Evolutionary conservation across 495 filamentous ascomycete genomes (phyloP).

Genomic region (Penicillium fimorum): DNA sequence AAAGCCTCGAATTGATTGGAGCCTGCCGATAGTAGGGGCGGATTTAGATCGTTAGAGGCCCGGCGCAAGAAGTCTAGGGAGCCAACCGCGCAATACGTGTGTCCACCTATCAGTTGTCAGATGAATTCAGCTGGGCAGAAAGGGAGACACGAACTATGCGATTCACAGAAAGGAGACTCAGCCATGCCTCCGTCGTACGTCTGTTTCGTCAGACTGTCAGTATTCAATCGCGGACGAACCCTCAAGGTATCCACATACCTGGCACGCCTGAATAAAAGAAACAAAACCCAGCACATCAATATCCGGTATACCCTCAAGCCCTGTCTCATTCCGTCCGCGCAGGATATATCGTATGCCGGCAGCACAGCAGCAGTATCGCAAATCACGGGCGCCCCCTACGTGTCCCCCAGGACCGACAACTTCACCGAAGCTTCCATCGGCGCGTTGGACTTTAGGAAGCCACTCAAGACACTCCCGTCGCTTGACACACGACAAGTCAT

Average conservation of each 20-base stretch:
- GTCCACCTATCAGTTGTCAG: conserved; percentile 61
- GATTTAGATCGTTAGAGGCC: conserved; percentile 18
- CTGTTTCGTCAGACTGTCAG: conserved; percentile 45
- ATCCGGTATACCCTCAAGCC: conserved; percentile 61
- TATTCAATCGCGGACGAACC: conserved; percentile 8
- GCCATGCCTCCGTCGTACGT: conserved; percentile 89
- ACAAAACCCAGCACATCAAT: conserved; percentile 71
- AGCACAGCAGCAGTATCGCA: conserved; percentile 82
- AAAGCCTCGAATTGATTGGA: conserved; percentile 43
- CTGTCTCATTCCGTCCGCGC: conserved; percentile 53
- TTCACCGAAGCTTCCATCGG: conserved; percentile 91
- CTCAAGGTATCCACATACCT: conserved; percentile 47
- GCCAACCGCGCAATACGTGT: conserved; percentile 79
- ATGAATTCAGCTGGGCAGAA: conserved; percentile 11
- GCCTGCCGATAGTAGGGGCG: conserved; percentile 33
- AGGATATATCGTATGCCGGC: conserved; percentile 81
- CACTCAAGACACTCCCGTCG: conserved; percentile 66
- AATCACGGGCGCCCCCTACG: conserved; percentile 76
- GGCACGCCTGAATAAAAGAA: conserved; percentile 65
- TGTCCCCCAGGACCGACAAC: conserved; percentile 56
- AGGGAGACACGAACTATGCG: conserved; percentile 65
- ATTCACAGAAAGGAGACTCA: conserved; percentile 77
- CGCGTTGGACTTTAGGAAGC: conserved; percentile 73
- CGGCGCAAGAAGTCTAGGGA: conserved; percentile 69
- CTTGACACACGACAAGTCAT: conserved; percentile 67